Base-by-base conservation (phyloP, 2,329 filamentous ascomycete genomes). In the Ophiostoma tasmaniense region DNA sequence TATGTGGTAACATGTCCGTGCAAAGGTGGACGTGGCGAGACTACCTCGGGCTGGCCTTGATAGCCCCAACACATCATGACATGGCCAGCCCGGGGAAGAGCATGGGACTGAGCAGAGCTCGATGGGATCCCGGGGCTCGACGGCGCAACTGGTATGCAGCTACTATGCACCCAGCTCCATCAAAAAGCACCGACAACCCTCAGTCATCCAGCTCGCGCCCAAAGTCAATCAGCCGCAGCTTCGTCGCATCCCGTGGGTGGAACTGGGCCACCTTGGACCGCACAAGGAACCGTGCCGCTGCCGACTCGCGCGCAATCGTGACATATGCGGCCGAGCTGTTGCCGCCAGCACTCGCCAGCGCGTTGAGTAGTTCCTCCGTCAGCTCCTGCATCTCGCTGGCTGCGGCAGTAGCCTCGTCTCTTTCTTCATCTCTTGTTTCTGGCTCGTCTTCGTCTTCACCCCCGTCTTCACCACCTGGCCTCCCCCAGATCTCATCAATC, bases 261-360 rank as follows among this genome's bases (percentile, higher is more conserved):
- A 89, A 89, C 73, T 87, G 84, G 2, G 88, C 88, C 55, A 88
- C 87, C 74, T 88, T 88, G 50, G 86, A 87, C 68, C 87, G 79
- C 42, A 89, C 85, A 28, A 90, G 78, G 73, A 89, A 89, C 71
- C 87, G 82, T 2, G 84, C 85, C 14, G 86, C 85, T 2, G 87
- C 86, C 64, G 87, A 86, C 74, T 90, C 88, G 69, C 83, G 81
- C 20, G 80, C 73, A n/a, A 89, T 78, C 65, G 80, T 79, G 65
- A 90, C 81, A 74, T 89, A 90, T 1, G 85, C 82, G 20, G 83
- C 82, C 62, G 83, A 83, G 69, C 79, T 83, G 73, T 85, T 83
- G 0, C 84, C 85, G 45, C 80, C 81, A 0, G 84, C 82, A 69
- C 85, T 82, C 65, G 84, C 79, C 17, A 87, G 79, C 70, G 80